Base-by-base conservation (phyloP, 768 basidiomycete genomes). In the Lactarius sp. region DNA sequence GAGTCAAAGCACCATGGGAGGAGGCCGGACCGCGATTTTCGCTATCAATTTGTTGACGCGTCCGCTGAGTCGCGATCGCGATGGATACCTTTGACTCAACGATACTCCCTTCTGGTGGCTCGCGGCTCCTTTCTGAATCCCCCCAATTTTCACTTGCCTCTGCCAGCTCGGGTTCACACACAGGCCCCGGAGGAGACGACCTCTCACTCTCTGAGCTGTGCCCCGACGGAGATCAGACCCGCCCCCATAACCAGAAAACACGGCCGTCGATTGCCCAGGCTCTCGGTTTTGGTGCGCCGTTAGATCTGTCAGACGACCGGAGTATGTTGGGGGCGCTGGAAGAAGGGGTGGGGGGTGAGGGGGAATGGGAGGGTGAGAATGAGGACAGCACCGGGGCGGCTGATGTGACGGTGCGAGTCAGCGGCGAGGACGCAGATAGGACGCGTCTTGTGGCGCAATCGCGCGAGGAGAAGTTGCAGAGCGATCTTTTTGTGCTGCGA, bases 381-480 rank as follows among this genome's bases (percentile, higher is more conserved):
- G 69, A 61, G 22, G 68, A 52, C 2, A 62, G 49, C 2, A 63
- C 52, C 33, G 63, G 42, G 20, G 69, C 47, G 16, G 69, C 69
- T 13, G 72, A 74, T 50, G 68, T 66, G 58, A 72, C 72, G 10
- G 69, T 73, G 64, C 39, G 52, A 64, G 27, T 66, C 67, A 66
- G 66, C 66, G 69, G 65, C 67, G 66, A 70, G 71, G 27, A 67
- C 52, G 50, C 54, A 8, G 39, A 59, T 12, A 36, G 52, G 56
- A 54, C 55, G 36, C 72, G 68, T 16, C 62, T 71, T 2, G 72
- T 71, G 3, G 72, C 74, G 42, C 77, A 74, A 64, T 69, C 77
- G 54, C 78, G 85, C 51, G 88, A 92, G 70, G 90, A 91, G 61
- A 89, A 86, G 71, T 75, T 92, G 39, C 85, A 86, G 66, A 83